Evolutionary conservation across 805 yeast genomes (phyloP).

Genomic region (Cephaloascus albidus): DNA sequence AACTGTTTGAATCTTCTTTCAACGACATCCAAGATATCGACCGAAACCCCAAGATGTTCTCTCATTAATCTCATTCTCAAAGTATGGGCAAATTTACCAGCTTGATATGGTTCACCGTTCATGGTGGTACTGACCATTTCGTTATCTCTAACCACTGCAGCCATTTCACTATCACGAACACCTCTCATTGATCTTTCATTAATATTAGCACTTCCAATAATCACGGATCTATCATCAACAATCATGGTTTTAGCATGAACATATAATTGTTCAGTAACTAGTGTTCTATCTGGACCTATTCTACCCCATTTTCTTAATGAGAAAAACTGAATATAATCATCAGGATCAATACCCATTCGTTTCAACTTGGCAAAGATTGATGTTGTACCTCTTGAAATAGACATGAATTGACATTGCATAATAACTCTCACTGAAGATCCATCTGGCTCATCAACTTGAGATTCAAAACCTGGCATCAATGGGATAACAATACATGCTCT

Average conservation of each 20-base stretch:
- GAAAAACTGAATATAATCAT: slow-evolving; percentile 83
- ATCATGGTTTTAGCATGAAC: slow-evolving; percentile 89
- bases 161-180: slow-evolving; percentile 87
- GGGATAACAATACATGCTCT: slow-evolving; percentile 88
- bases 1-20: slow-evolving; percentile 58
- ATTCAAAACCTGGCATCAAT: slow-evolving; percentile 94
- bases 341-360: slow-evolving; percentile 77
- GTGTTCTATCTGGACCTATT: slow-evolving; percentile 62
- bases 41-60: slow-evolving; percentile 92
- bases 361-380: slow-evolving; percentile 80
- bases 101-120: slow-evolving; percentile 77
- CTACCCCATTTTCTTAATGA: slow-evolving; percentile 95
- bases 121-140: slow-evolving; percentile 60
- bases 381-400: slow-evolving; percentile 82
- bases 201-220: slow-evolving; percentile 95
- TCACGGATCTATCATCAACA: slow-evolving; percentile 88
- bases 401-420: slow-evolving; percentile 92
- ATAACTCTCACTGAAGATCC: slow-evolving; percentile 94
- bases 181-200: slow-evolving; percentile 97
- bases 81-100: slow-evolving; percentile 83
- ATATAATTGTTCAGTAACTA: slow-evolving; percentile 87
- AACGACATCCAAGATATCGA: slow-evolving; percentile 72
- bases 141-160: slow-evolving; percentile 79
- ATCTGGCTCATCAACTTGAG: slow-evolving; percentile 86
- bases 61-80: slow-evolving; percentile 88